phyloP scores from a whole-genome alignment of 352 stramenopile genomes.

The Globisporangium yorkense region DNA sequence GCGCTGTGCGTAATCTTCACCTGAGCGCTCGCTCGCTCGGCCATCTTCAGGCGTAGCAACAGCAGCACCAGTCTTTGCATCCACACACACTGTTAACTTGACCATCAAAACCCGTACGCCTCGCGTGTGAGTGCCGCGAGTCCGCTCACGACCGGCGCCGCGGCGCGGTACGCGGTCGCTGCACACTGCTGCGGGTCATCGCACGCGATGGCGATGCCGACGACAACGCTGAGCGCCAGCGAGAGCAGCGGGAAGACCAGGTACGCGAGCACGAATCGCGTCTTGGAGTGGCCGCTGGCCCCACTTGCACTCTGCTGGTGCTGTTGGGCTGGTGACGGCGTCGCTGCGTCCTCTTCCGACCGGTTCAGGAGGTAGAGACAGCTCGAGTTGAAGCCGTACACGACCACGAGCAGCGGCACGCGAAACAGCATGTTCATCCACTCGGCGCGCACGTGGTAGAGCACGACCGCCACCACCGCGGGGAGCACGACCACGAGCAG shows the following conservation, averaged over 20 bases:
- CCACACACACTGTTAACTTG: neutral
- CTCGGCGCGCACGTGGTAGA: slow-evolving; percentile 66
- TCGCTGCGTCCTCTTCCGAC: slow-evolving; percentile 6
- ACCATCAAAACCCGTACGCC: slow-evolving; percentile 47
- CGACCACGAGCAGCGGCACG: slow-evolving; percentile 52
- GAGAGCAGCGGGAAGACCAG: slow-evolving; percentile 59
- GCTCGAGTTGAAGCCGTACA: slow-evolving; percentile 68
- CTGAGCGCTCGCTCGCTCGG: slow-evolving; percentile 8
- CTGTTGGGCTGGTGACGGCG: slow-evolving; percentile 11
- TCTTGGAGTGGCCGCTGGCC: neutral
- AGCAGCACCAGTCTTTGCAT: neutral
- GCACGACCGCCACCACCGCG: slow-evolving; percentile 26
- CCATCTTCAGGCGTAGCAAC: neutral
- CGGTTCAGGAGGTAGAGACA: slow-evolving; percentile 51
- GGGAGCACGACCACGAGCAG: slow-evolving; percentile 51
- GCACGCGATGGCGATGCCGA: slow-evolving; percentile 68
- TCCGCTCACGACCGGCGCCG: slow-evolving; percentile 21
- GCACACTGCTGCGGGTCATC: slow-evolving; percentile 60
- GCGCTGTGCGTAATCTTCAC: slow-evolving; percentile 62
- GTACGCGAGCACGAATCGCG: slow-evolving; percentile 36
- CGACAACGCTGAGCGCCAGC: slow-evolving; percentile 45
- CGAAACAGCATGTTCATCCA: slow-evolving; percentile 83
- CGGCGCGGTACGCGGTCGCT: slow-evolving; percentile 27
- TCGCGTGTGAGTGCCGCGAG: slow-evolving; percentile 30
- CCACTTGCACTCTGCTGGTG: neutral